Percentiles rank a stretch among this genome's conserved stretches.
Conservation (phyloP, 208 protist species). For the Leishmania aethiopica region DNA sequence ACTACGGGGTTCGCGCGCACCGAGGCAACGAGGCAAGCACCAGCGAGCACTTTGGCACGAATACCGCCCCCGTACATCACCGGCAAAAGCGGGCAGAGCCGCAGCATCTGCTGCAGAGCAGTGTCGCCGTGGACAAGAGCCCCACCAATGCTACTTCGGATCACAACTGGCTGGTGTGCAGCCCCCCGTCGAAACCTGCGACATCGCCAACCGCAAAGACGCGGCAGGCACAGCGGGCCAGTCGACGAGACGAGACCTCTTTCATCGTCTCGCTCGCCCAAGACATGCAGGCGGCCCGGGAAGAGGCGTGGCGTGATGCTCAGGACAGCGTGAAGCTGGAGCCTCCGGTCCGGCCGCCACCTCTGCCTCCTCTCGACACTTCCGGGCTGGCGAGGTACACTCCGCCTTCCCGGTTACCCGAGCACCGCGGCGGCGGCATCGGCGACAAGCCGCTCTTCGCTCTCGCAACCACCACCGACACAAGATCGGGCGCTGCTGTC, state of each 20-base stretch:
- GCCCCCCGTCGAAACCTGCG: conserved; percentile 1
- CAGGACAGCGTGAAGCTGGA: not conserved
- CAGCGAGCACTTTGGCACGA: not conserved
- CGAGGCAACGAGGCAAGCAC: not conserved
- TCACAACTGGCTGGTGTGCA: conserved; percentile 17
- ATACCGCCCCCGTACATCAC: not conserved
- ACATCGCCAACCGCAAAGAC: not conserved
- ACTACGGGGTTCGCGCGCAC: not conserved
- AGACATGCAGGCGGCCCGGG: conserved; percentile 12
- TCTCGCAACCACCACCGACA: not conserved
- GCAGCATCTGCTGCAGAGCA: not conserved
- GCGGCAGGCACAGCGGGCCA: conserved; percentile 1
- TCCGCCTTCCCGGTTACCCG: not conserved
- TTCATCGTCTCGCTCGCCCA: conserved; percentile 14
- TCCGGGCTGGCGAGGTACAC: not conserved
- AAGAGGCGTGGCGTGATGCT: conserved; percentile 24
- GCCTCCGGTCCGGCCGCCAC: not conserved
- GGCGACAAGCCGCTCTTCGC: not conserved
- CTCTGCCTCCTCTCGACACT: not conserved
- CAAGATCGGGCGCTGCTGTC: not conserved
- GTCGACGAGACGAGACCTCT: conserved; percentile 8
- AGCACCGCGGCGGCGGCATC: not conserved
- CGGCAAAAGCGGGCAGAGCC: not conserved
- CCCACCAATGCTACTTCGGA: not conserved
- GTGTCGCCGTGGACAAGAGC: not conserved